A percentile compares a stretch with the other conserved stretches of the same genome.
Conservation (phyloP, 352 stramenopile genomes). For the Pythium myriotylum region DNA sequence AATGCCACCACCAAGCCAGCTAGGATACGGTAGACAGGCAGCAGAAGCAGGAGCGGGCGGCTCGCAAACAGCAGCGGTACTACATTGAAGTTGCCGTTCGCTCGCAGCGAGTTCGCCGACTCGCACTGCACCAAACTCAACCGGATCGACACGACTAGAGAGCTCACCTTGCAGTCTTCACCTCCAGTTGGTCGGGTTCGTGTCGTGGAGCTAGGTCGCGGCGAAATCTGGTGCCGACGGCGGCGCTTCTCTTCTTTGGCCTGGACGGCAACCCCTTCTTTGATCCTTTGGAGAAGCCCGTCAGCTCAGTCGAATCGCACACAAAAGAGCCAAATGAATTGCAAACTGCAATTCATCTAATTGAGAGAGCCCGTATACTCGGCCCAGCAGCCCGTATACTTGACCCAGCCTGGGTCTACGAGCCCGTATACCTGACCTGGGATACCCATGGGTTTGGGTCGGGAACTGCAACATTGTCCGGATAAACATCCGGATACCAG, state of each 20-base stretch:
- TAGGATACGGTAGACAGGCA: background rate
- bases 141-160: slow-evolving; percentile 1
- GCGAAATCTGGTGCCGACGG: slow-evolving; percentile 9
- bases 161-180: slow-evolving; percentile 14
- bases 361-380: slow-evolving; percentile 36
- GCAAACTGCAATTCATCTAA: slow-evolving; percentile 33
- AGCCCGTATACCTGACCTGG: slow-evolving; percentile 29
- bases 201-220: background rate
- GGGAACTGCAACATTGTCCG: slow-evolving; percentile 27
- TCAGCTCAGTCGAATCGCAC: slow-evolving; percentile 25
- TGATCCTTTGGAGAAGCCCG: slow-evolving; percentile 30
- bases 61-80: background rate
- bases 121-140: background rate
- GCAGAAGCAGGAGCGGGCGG: background rate
- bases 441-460: slow-evolving; percentile 25
- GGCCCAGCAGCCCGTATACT: slow-evolving; percentile 33
- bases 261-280: slow-evolving; percentile 28
- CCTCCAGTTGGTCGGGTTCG: background rate
- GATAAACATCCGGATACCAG: slow-evolving; percentile 31
- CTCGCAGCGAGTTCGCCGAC: background rate
- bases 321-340: slow-evolving; percentile 36
- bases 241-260: slow-evolving; percentile 19
- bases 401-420: slow-evolving; percentile 14
- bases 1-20: background rate
- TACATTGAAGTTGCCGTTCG: slow-evolving; percentile 24